Evolutionary conservation across 1,284 basidiomycete genomes (phyloP), one percentile per base, ranked within the genome.

Genomic region (Psilocybe mexicana): DNA sequence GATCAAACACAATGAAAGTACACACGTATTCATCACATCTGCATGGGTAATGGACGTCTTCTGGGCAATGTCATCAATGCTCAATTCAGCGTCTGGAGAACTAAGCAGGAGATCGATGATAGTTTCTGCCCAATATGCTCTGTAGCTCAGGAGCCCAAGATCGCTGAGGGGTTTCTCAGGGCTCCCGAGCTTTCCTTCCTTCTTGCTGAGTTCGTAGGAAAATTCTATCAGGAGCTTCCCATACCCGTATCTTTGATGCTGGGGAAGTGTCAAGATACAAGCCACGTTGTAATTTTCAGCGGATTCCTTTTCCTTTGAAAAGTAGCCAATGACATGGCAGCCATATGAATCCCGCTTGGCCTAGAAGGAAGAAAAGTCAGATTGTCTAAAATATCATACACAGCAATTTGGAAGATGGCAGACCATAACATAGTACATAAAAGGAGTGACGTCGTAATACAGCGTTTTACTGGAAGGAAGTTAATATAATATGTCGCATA

Each of bases 361-460:
- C 90, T 92, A 45, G 26, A n/a, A 4, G 3, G 35, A 36, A 12
- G 11, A 12, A 11, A n/a, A 40, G 49, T 52, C 55, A 53, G 52
- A 52, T 12, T 47, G 46, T 11, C 44, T 12, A 52, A 49, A 61
- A 55, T 56, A 51, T 54, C 33, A 60, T 63, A 65, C 57, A 63
- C 48, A 61, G 42, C 47, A 59, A 51, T 56, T 43, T 51, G 43
- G 43, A 42, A 45, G 57, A 46, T 43, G 35, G 70, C 83, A 65
- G 65, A 88, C 93, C 95, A 99, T 96, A 73, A 96, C 90, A 81
- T 99, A 99, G 82, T 96, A 99, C 81, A 99, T 84, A 80, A 99
- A 99, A 3, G 97, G 97, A 60, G 98, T 98, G 66, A 99, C 97
- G 76, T 99, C 97, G 78, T 98, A 99, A 79, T 99, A 99, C 65